These are phyloP conservation scores for Leccinum longicurvipes DNA, from an alignment of 768 basidiomycete species.

Conservation along the genomic window DNA sequence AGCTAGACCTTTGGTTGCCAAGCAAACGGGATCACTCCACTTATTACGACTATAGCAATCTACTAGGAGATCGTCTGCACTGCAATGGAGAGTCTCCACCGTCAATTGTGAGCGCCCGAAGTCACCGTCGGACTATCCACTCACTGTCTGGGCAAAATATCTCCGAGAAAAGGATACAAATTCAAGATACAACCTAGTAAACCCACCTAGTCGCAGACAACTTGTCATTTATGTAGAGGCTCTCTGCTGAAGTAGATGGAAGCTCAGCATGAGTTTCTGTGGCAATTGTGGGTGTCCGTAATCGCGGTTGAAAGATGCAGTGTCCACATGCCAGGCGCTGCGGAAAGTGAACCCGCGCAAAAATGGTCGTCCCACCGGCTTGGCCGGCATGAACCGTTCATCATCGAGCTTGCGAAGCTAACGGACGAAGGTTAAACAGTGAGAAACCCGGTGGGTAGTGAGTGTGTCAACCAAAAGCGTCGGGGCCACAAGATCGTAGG, in stretches of 20 bases:
- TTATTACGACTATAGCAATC: too few species aligned
- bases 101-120: not conserved
- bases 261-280: not conserved
- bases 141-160: not conserved
- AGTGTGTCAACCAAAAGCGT: not conserved
- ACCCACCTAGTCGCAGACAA: not conserved
- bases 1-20: too few species aligned
- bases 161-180: not conserved
- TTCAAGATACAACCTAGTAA: conserved; percentile 2
- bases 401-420: not conserved
- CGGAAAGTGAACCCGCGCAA: not conserved
- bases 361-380: not conserved
- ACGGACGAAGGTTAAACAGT: conserved; percentile 5
- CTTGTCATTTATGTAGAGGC: not conserved
- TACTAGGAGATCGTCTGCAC: not conserved
- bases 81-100: not conserved
- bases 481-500: too few species aligned
- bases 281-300: conserved; percentile 2
- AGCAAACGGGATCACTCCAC: too few species aligned
- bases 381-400: not conserved
- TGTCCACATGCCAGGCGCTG: not conserved
- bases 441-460: not conserved
- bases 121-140: not conserved
- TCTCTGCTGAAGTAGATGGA: not conserved
- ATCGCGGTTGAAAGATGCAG: not conserved